Percentiles rank a stretch among this genome's conserved stretches.
Evolutionary conservation across 352 stramenopile genomes (phyloP).

Genomic region (Phytopythium boreale): DNA sequence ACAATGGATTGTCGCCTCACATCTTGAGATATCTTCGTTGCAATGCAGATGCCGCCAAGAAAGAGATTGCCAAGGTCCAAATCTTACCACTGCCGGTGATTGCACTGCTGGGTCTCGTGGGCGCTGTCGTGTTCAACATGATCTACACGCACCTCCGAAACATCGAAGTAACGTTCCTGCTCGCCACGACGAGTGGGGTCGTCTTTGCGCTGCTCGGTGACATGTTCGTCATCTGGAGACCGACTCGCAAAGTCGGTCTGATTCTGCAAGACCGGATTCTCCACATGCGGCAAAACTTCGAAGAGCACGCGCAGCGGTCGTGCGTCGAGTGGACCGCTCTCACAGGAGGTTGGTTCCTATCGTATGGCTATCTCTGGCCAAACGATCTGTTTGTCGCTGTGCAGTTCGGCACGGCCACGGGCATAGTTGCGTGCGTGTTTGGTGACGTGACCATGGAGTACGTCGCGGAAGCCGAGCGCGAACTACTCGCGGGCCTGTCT

Average conservation of each 20-base stretch:
- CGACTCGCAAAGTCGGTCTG: conserved; percentile 71
- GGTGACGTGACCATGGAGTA: conserved; percentile 68
- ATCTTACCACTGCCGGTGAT: conserved; percentile 84
- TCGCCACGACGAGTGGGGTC: conserved; percentile 74
- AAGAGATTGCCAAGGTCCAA: conserved; percentile 52
- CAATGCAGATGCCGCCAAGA: conserved; percentile 32
- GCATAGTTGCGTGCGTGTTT: conserved; percentile 67
- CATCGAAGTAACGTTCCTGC: conserved; percentile 79
- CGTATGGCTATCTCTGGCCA: conserved; percentile 68
- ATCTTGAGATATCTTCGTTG: neutral
- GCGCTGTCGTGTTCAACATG: conserved; percentile 82
- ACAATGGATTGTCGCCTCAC: neutral
- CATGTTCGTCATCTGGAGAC: conserved; percentile 86
- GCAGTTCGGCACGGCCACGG: conserved; percentile 70
- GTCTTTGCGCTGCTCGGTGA: conserved; percentile 75
- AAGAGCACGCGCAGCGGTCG: conserved; percentile 46
- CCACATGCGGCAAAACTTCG: conserved; percentile 57
- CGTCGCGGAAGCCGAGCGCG: conserved; percentile 56
- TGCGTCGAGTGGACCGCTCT: conserved; percentile 58
- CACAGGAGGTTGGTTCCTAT: conserved; percentile 53
- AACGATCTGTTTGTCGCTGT: conserved; percentile 69
- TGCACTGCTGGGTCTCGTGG: conserved; percentile 67
- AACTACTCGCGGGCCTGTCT: conserved; percentile 49
- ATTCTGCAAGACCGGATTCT: conserved; percentile 79
- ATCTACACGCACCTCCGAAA: conserved; percentile 83